Percentiles rank a stretch among this genome's conserved stretches.
Conservation (phyloP, 2,329 filamentous ascomycete species). For the Aspergillus udagawae region DNA sequence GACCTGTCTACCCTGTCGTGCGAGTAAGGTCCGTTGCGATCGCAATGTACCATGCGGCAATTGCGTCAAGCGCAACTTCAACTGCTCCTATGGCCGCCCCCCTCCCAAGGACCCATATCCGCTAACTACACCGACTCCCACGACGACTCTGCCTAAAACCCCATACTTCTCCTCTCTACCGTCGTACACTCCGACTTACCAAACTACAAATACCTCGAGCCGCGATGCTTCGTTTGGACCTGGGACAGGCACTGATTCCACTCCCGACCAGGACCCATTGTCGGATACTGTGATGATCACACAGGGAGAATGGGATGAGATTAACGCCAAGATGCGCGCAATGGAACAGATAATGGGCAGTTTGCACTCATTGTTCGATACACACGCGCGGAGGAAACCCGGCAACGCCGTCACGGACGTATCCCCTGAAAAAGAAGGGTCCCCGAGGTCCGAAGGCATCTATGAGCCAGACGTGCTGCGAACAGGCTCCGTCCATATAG, state of each 20-base stretch:
- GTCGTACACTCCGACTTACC: background rate
- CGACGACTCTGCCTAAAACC: slow-evolving; percentile 13
- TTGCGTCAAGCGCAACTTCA: slow-evolving; percentile 40
- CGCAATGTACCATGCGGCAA: slow-evolving; percentile 39
- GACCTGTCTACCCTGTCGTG: slow-evolving; percentile 48
- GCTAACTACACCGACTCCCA: slow-evolving; percentile 10
- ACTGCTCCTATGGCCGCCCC: slow-evolving; percentile 35
- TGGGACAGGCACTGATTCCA: slow-evolving; percentile 7
- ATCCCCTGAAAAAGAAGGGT: slow-evolving; percentile 12
- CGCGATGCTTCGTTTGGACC: slow-evolving; percentile 18
- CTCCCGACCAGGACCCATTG: slow-evolving; percentile 14
- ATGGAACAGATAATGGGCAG: slow-evolving; percentile 34
- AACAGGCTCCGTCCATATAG: slow-evolving; percentile 55
- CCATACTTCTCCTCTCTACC: slow-evolving; percentile 10
- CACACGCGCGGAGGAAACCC: slow-evolving; percentile 20
- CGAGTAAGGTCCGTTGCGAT: slow-evolving; percentile 48
- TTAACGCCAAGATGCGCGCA: slow-evolving; percentile 31
- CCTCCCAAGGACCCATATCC: slow-evolving; percentile 12
- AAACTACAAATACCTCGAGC: slow-evolving; percentile 6
- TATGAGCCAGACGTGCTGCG: slow-evolving; percentile 31
- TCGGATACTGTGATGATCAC: slow-evolving; percentile 29
- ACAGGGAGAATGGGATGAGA: slow-evolving; percentile 33
- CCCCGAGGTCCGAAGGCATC: slow-evolving; percentile 21
- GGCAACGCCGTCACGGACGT: slow-evolving; percentile 9
- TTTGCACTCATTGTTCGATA: slow-evolving; percentile 27